Evolutionary conservation across 2,329 filamentous ascomycete species (phyloP).

Genomic region (Cladophialophora yegresii): DNA sequence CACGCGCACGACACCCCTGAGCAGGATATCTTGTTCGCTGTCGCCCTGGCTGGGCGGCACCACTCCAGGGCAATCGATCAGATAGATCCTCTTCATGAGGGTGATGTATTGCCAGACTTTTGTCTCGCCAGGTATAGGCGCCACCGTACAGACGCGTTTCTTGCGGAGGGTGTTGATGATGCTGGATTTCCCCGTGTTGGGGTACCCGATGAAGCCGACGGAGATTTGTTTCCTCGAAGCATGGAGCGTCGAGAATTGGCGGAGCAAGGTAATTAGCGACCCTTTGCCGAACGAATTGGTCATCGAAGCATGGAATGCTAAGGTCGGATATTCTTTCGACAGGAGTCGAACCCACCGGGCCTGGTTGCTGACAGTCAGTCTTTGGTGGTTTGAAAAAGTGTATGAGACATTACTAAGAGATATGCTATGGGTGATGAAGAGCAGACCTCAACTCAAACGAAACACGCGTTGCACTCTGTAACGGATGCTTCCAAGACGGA

Average conservation of each 20-base stretch:
- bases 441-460: conserved; percentile 96
- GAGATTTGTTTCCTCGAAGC: conserved; percentile 91
- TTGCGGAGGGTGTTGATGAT: conserved; percentile 95
- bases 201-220: conserved; percentile 84
- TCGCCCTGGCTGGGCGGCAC: conserved; percentile 86
- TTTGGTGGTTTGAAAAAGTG: conserved; percentile 49
- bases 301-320: conserved; percentile 91
- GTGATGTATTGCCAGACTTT: conserved; percentile 99
- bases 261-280: conserved; percentile 83
- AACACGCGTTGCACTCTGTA: conserved; percentile 75
- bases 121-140: conserved; percentile 93
- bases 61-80: conserved; percentile 96
- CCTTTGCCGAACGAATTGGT: conserved; percentile 98
- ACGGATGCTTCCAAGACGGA: conserved; percentile 80
- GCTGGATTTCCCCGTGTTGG: conserved; percentile 93
- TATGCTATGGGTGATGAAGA: conserved; percentile 68
- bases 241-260: conserved; percentile 90
- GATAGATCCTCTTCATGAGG: conserved; percentile 87
- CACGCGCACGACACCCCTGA: conserved; percentile 87
- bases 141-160: conserved; percentile 91
- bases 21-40: conserved; percentile 80
- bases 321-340: conserved; percentile 87
- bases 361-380: conserved; percentile 57
- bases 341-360: conserved; percentile 88
- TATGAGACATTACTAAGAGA: conserved; percentile 99